These are phyloP conservation scores for Fallopia convolvulus DNA, from an alignment of 148 eudicot genomes.

Conservation along the genomic window DNA sequence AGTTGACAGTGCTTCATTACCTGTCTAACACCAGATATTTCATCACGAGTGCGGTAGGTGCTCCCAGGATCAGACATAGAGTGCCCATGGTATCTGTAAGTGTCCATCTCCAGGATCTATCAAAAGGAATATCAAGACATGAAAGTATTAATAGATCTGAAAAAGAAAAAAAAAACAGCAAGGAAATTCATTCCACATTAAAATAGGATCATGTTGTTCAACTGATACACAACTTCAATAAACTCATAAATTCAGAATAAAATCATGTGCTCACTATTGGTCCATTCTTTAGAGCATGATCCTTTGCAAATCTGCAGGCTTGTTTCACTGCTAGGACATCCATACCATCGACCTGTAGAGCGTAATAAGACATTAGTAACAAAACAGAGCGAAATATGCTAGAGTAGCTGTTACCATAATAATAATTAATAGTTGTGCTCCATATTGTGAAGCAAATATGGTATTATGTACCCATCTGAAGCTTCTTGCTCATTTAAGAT, in stretches of 20 bases:
- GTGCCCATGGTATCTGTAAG: slow-evolving; percentile 96
- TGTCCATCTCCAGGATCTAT: slow-evolving; percentile 97
- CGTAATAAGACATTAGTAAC: neutral
- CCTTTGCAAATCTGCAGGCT: slow-evolving; percentile 91
- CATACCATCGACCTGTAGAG: slow-evolving; percentile 88
- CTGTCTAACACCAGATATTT: slow-evolving; percentile 74
- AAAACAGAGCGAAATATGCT: neutral
- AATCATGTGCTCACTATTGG: slow-evolving; percentile 62
- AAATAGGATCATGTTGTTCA: neutral
- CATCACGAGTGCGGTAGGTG: slow-evolving; percentile 96
- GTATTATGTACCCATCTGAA: neutral
- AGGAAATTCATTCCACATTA: neutral
- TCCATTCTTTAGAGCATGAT: slow-evolving; percentile 84
- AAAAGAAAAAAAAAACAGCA: neutral
- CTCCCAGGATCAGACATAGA: slow-evolving; percentile 99
- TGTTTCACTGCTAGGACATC: slow-evolving; percentile 95
- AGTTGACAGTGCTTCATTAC: slow-evolving; percentile 18
- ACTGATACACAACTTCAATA: neutral
- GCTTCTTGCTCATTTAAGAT: neutral
- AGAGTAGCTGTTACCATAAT: neutral
- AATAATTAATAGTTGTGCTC: neutral
- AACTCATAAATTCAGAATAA: neutral
- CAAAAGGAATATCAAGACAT: slow-evolving; percentile 1
- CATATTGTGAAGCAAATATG: neutral
- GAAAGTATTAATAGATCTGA: neutral